A percentile compares a stretch with the other conserved stretches of the same genome.
Conservation (phyloP, 176 grass and related monocot genomes). For the Aechmea fasciata region DNA sequence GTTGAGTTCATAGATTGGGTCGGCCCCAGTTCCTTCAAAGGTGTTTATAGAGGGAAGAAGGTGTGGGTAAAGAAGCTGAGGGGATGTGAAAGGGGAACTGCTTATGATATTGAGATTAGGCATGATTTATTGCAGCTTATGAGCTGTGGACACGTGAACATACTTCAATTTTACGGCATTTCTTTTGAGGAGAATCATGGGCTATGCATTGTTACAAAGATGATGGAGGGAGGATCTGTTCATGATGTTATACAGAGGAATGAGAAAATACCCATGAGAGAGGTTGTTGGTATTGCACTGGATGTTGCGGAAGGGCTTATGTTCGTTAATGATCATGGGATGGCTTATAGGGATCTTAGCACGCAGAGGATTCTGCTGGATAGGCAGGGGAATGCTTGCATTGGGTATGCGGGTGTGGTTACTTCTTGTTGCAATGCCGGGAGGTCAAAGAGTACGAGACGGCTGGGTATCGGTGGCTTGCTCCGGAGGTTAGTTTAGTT, state of each 20-base stretch:
- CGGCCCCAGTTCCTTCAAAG: slow-evolving; percentile 62
- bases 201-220: slow-evolving; percentile 72
- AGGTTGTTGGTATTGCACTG: slow-evolving; percentile 52
- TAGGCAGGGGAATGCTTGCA: slow-evolving; percentile 73
- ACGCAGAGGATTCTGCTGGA: slow-evolving; percentile 69
- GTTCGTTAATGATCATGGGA: slow-evolving; percentile 83
- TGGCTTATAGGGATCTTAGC: slow-evolving; percentile 81
- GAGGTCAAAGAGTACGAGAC: slow-evolving; percentile 97
- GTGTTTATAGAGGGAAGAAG: slow-evolving; percentile 54
- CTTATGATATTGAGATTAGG: slow-evolving; percentile 82
- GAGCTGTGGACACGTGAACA: slow-evolving; percentile 90
- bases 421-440: slow-evolving; percentile 65
- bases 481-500: slow-evolving; percentile 74
- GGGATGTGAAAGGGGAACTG: slow-evolving; percentile 82
- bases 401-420: slow-evolving; percentile 91
- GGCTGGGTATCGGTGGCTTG: slow-evolving; percentile 84
- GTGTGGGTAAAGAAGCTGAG: slow-evolving; percentile 92
- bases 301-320: slow-evolving; percentile 73
- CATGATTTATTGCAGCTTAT: slow-evolving; percentile 90
- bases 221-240: slow-evolving; percentile 91
- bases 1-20: slow-evolving; percentile 80
- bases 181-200: slow-evolving; percentile 74
- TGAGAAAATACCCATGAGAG: slow-evolving; percentile 53
- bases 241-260: slow-evolving; percentile 69
- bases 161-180: slow-evolving; percentile 86